Evolutionary conservation across 768 basidiomycete genomes (phyloP).

Genomic region (Leccinellum luteum): DNA sequence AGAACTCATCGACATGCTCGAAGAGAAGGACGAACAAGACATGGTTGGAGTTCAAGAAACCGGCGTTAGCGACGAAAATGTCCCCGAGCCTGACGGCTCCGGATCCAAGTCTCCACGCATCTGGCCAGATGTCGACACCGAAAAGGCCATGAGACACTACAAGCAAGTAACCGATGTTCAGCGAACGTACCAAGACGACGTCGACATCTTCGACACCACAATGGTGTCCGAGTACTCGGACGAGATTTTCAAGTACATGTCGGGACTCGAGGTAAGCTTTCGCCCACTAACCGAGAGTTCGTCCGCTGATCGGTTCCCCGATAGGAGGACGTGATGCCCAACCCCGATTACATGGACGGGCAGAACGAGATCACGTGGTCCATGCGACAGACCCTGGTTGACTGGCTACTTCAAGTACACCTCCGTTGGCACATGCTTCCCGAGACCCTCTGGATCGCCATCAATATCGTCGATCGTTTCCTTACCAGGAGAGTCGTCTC

Average conservation of each 20-base stretch:
- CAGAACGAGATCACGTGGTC: conserved; percentile 91
- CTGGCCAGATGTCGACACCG: conserved; percentile 76
- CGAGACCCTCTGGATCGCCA: conserved; percentile 98
- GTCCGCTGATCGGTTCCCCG: conserved; percentile 21
- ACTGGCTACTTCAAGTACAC: conserved; percentile 98
- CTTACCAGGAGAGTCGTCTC: conserved; percentile 85
- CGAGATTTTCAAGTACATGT: conserved; percentile 97
- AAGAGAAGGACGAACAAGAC: conserved; percentile 59
- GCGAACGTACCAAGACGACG: conserved; percentile 61
- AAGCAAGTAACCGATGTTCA: conserved; percentile 67
- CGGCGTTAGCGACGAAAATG: conserved; percentile 47
- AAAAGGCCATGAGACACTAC: conserved; percentile 54
- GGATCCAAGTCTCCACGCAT: conserved; percentile 46
- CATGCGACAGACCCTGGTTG: conserved; percentile 95
- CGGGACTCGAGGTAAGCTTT: conserved; percentile 75
- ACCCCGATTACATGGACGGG: conserved; percentile 87
- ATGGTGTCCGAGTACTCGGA: conserved; percentile 99
- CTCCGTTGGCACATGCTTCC: conserved; percentile 98
- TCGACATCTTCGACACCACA: conserved; percentile 70
- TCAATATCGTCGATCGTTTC: conserved; percentile 96
- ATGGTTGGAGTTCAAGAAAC: conserved; percentile 52
- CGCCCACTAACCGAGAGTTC: neutral
- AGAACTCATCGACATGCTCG: conserved; percentile 37
- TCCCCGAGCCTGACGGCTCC: conserved; percentile 35
- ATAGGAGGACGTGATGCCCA: conserved; percentile 86